Evolutionary conservation across 2,329 filamentous ascomycete genomes (phyloP).

Genomic region (Fusarium ramigenum): DNA sequence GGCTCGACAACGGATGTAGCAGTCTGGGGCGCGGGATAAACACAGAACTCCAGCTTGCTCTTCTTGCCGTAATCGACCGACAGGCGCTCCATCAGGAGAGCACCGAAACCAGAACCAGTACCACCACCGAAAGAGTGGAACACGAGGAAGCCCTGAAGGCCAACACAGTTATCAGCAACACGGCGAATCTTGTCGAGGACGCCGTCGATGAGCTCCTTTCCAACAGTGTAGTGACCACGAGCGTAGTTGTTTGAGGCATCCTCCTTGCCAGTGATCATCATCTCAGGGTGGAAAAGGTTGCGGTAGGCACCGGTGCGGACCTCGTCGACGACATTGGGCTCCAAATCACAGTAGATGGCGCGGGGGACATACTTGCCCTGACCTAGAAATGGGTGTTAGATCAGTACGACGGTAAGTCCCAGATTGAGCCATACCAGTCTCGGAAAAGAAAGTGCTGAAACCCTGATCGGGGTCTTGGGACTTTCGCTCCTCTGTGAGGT

Average conservation of each 20-base stretch:
- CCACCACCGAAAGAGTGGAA: constrained; percentile 99
- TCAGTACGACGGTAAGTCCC: constrained; percentile 8
- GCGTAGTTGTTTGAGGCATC: constrained; percentile 99
- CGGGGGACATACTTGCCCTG: constrained; percentile 99
- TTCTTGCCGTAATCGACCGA: constrained; percentile 99
- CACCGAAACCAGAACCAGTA: constrained; percentile 98
- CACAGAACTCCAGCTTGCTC: constrained; percentile 99
- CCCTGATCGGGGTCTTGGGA: constrained; percentile 91
- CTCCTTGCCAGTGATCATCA: constrained; percentile 99
- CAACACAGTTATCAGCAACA: constrained; percentile 96
- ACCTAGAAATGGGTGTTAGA: constrained; percentile 62
- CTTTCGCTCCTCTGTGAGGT: constrained; percentile 98
- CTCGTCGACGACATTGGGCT: constrained; percentile 99
- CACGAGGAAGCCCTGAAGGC: constrained; percentile 98
- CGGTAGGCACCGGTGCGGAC: constrained; percentile 98
- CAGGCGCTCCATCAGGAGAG: constrained; percentile 97
- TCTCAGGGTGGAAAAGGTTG: constrained; percentile 96
- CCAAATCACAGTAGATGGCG: constrained; percentile 99
- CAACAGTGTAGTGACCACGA: constrained; percentile 99
- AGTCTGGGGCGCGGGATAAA: constrained; percentile 97
- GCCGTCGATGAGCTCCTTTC: constrained; percentile 98
- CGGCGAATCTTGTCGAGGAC: constrained; percentile 98
- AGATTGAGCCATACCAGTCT: constrained; percentile 77
- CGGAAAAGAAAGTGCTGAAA: constrained; percentile 99
- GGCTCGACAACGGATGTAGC: constrained; percentile 98